These are phyloP conservation scores for Serpula lacrymans DNA, from an alignment of 768 basidiomycete species.

Conservation along the genomic window DNA sequence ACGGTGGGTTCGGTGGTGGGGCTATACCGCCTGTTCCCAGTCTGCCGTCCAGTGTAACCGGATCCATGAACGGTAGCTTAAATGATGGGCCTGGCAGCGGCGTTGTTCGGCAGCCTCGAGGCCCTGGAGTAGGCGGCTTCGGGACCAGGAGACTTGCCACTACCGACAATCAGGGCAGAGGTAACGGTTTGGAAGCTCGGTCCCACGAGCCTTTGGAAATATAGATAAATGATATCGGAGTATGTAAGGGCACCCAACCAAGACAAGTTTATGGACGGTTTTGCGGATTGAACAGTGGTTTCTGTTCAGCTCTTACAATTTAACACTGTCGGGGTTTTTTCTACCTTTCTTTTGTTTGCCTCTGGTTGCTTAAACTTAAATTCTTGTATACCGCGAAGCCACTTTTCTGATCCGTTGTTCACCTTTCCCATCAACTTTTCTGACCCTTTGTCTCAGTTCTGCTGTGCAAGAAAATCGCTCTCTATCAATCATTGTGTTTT, in stretches of 20 bases:
- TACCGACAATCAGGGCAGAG: constrained; percentile 45
- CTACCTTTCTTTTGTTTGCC: background rate
- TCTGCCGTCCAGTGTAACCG: constrained; percentile 56
- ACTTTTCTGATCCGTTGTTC: constrained; percentile 12
- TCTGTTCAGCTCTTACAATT: constrained; percentile 7
- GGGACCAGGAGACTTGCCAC: constrained; percentile 45
- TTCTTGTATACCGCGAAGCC: constrained; percentile 26
- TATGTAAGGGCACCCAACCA: constrained; percentile 8
- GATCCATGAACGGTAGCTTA: constrained; percentile 36
- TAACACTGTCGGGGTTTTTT: constrained; percentile 11
- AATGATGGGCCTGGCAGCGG: constrained; percentile 37
- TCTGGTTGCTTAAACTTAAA: constrained; percentile 13
- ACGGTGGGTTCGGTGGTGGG: constrained; percentile 33
- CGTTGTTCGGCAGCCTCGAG: constrained; percentile 83
- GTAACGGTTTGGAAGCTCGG: constrained; percentile 72
- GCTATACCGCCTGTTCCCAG: constrained; percentile 75
- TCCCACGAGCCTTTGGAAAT: constrained; percentile 87
- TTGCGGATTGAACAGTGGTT: constrained; percentile 1
- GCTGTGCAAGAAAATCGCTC: background rate
- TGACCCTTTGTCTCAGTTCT: constrained; percentile 1
- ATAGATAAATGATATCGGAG: constrained; percentile 32
- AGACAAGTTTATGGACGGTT: constrained; percentile 18
- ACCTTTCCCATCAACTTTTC: constrained; percentile 3
- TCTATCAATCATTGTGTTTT: constrained; percentile 2
- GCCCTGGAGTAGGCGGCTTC: constrained; percentile 78